These are phyloP conservation scores for Termitomyces heimii DNA, from an alignment of 768 basidiomycete genomes.

Conservation along the genomic window DNA sequence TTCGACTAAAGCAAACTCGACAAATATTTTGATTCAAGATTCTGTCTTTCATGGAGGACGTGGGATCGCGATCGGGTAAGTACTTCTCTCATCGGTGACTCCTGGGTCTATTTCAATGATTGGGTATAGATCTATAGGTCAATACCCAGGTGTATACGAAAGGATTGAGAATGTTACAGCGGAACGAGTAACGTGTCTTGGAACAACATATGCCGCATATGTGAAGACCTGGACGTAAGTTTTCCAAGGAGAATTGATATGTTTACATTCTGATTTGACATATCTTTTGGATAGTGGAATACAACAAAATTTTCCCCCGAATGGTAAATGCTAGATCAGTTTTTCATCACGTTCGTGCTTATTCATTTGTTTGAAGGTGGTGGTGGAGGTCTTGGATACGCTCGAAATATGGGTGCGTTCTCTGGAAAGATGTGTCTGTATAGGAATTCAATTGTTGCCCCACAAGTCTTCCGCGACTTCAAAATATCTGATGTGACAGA, in stretches of 20 bases:
- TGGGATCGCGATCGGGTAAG: slow-evolving; percentile 33
- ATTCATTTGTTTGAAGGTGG: slow-evolving; percentile 13
- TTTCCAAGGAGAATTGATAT: not conserved
- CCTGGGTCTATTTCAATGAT: not conserved
- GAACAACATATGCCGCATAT: slow-evolving; percentile 22
- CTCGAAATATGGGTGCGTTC: slow-evolving; percentile 19
- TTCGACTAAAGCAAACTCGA: slow-evolving; percentile 33
- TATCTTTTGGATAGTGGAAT: slow-evolving; percentile 13
- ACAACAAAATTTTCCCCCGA: slow-evolving; percentile 25
- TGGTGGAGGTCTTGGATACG: slow-evolving; percentile 26
- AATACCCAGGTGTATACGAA: slow-evolving; percentile 25
- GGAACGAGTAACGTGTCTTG: slow-evolving; percentile 18
- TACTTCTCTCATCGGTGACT: not conserved
- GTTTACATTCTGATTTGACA: not conserved
- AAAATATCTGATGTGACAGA: slow-evolving; percentile 16
- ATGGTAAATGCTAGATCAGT: slow-evolving; percentile 14
- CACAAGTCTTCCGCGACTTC: slow-evolving; percentile 20
- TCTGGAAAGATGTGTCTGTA: not conserved
- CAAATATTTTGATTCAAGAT: slow-evolving; percentile 33
- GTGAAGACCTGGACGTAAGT: slow-evolving; percentile 30
- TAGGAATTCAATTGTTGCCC: not conserved
- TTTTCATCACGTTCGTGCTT: not conserved
- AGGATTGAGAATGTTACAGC: slow-evolving; percentile 25
- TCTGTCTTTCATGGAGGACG: slow-evolving; percentile 29
- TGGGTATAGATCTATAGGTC: slow-evolving; percentile 21